Base-by-base conservation (phyloP, 345 rosid species). In the Camelina sativa region DNA sequence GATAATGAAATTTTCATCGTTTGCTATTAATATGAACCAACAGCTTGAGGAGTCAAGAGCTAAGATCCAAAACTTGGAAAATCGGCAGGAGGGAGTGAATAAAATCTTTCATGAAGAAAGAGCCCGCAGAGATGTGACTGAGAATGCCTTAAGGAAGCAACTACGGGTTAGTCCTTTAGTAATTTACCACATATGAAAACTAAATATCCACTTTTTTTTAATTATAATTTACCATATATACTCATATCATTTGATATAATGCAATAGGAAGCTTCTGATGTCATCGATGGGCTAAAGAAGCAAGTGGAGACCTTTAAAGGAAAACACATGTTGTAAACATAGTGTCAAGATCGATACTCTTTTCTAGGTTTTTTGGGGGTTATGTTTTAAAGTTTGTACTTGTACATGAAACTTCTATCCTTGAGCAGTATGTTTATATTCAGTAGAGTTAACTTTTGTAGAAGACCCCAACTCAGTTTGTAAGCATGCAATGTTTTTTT, bases 51-150 rank as follows among this genome's bases (percentile, higher is more conserved):
- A 51, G 30, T 51, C 56, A 11, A 20, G 20, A 51, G 30, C 56
- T 51, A 51, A 51, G 56, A 51, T 51, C 13, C 15, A 20, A 9
- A 5, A 10, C 28, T 20, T 51, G 44, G 78, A 84, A 1, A 73
- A 54, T 40, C 83, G 77, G 9, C 75, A 60, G 22, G 13, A 1
- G 0, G 10, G 30, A 15, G 64, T 78, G 34, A 16, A 58, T 12
- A 57, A 65, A 12, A 44, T 78, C 28, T 19, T 83, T 11, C 77
- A 51, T 34, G 81, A 77, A 13, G 88, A 88, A 71, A 77, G 78
- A 79, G 52, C 2, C 13, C 53, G 53, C n/a, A 65, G 67, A 64
- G 78, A 79, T 11, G 54, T 44, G 11, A 34, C 23, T 30, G 88
- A 82, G 78, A 73, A 85, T 20, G 54, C 22, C 34, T 79, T 84